phyloP scores from a whole-genome alignment of 2,329 filamentous ascomycete species.

The Nemania serpens region DNA sequence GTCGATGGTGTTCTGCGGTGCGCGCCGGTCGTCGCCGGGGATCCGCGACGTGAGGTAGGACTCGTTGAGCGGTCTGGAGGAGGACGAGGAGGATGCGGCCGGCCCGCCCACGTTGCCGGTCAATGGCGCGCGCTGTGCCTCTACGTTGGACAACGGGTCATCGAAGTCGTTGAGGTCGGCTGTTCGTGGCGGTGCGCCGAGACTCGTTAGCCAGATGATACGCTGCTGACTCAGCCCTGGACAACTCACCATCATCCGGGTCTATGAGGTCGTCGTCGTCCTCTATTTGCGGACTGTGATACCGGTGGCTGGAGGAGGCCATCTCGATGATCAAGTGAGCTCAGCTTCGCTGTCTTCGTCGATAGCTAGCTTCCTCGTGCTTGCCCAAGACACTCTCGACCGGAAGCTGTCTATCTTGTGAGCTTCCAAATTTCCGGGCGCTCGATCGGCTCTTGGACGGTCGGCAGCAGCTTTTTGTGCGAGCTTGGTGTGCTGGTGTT shows the following conservation, averaged over 20 bases:
- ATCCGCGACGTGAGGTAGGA: conserved; percentile 87
- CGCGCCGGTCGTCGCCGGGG: conserved; percentile 88
- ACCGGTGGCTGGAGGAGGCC: conserved; percentile 59
- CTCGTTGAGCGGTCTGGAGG: conserved; percentile 67
- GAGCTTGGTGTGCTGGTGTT: background rate
- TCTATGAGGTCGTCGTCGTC: conserved; percentile 78
- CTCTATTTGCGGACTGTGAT: conserved; percentile 62
- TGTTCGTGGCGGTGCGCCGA: conserved; percentile 40
- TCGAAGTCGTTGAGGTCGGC: conserved; percentile 92
- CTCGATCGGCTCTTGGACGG: background rate
- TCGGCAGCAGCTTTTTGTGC: background rate
- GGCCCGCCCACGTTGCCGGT: conserved; percentile 75
- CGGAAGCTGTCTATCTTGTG: background rate
- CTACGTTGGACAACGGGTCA: conserved; percentile 71
- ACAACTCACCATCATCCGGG: conserved; percentile 70
- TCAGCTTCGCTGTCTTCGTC: conserved; percentile 3
- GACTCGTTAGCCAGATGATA: conserved; percentile 14
- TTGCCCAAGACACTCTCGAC: background rate
- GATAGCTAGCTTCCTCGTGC: conserved; percentile 1
- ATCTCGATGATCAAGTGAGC: conserved; percentile 41
- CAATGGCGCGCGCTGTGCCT: conserved; percentile 76
- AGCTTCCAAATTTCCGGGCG: background rate
- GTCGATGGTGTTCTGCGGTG: conserved; percentile 91
- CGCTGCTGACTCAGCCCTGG: background rate
- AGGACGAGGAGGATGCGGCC: conserved; percentile 52